Percentiles rank a stretch among this genome's conserved stretches.
Conservation (phyloP, 345 rosid species). For the Eucalyptus erythrocorys region DNA sequence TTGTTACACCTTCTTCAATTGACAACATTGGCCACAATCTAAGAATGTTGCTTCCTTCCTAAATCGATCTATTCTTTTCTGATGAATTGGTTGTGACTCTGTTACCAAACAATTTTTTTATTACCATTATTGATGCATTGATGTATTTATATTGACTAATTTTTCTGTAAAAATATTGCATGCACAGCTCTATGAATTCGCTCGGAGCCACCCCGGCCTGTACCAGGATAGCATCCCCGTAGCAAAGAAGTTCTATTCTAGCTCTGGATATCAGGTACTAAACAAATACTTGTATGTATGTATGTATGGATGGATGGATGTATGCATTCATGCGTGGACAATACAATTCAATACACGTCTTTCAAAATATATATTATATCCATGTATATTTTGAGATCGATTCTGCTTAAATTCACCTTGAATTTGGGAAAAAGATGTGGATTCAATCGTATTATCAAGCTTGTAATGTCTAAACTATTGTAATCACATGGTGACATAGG, state of each 20-base stretch:
- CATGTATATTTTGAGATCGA: background rate
- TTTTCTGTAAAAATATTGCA: background rate
- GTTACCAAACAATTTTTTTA: background rate
- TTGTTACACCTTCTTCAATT: background rate
- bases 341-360: background rate
- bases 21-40: background rate
- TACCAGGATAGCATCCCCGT: conserved; percentile 22
- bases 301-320: too few species aligned
- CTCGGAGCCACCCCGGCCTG: conserved; percentile 6
- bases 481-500: background rate
- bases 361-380: too few species aligned
- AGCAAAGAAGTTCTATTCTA: conserved; percentile 21
- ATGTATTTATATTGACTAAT: background rate
- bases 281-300: background rate
- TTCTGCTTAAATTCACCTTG: background rate
- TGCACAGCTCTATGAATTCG: conserved; percentile 27
- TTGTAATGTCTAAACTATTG: background rate
- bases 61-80: background rate
- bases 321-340: background rate
- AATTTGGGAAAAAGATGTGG: background rate
- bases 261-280: conserved; percentile 23
- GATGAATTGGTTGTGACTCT: background rate
- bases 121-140: too few species aligned
- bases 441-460: background rate
- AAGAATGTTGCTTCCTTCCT: background rate